Evolutionary conservation across 192 early-diverging fungal species (phyloP).

Genomic region (Glomus cerebriforme): DNA sequence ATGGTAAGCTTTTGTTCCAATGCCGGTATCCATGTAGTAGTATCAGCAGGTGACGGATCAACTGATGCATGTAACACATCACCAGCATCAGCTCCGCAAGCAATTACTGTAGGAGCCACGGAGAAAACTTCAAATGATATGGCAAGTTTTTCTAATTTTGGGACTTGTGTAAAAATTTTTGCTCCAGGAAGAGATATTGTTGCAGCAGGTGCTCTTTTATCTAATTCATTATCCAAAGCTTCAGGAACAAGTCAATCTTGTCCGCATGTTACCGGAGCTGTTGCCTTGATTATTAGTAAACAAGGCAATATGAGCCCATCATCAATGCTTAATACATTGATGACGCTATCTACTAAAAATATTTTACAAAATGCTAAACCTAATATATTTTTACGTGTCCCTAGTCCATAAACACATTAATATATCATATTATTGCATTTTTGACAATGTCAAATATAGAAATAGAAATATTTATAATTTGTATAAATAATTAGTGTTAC

Average conservation of each 20-base stretch:
- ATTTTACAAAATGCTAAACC: not conserved
- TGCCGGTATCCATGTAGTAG: conserved; percentile 55
- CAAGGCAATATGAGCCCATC: not conserved
- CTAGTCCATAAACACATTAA: not conserved
- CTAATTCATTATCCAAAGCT: conserved; percentile 24
- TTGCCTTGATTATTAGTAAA: conserved; percentile 41
- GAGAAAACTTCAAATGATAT: conserved; percentile 72
- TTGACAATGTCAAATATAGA: too few relatives aligned
- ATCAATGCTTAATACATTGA: not conserved
- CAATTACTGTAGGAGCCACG: conserved; percentile 81
- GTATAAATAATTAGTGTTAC: too few relatives aligned
- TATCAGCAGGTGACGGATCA: conserved; percentile 61
- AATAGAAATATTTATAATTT: too few relatives aligned
- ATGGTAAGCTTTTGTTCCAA: conserved; percentile 40
- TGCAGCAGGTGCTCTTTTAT: not conserved
- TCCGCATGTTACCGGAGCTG: conserved; percentile 59
- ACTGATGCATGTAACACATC: conserved; percentile 52
- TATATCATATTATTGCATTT: too few relatives aligned
- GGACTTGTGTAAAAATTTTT: conserved; percentile 92
- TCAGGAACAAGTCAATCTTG: conserved; percentile 66
- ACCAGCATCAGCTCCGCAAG: conserved; percentile 50
- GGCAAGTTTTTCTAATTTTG: conserved; percentile 80
- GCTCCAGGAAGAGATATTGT: conserved; percentile 66
- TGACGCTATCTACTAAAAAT: not conserved
- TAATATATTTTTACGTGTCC: conserved; percentile 24